Evolutionary conservation across 176 grass and related monocot genomes (phyloP), one percentile per base, ranked within the genome.

Genomic region (Triticum monococcum): DNA sequence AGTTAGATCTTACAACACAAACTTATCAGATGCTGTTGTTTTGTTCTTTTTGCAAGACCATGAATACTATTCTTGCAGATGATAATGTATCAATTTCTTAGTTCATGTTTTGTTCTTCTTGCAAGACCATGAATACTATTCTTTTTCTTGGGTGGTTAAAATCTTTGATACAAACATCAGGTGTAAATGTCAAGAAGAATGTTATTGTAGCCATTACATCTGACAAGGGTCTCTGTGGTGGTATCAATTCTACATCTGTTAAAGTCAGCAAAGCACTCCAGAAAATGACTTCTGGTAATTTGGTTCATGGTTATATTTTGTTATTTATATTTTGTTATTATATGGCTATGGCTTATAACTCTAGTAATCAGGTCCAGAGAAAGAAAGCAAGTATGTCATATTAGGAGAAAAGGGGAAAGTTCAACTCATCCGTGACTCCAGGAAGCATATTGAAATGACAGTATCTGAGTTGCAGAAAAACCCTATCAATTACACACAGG

Each of bases 341-440:
- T 22, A 25, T 59, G 66, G 36, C 82, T 65, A 66, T 8, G 59
- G 75, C 56, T 72, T 79, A 65, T 22, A 24, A 11, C 68, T 28
- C 5, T 59, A 76, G 25, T 64, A 59, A 62, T 86, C 88, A 98
- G 96, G 93, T 86, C 88, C 91, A 43, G 96, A 98, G 67, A 95
- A 98, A 80, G 91, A 94, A 83, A 94, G 84, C 12, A 95, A 95
- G 83, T 98, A 85, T 86, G 90, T 98, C 54, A 67, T 98, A 86
- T 80, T 98, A 83, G 96, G 96, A 86, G 96, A 98, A 85, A 98
- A 98, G 35, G 96, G 96, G 11, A 98, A 95, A 82, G 96, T 94
- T 89, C 93, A 95, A 77, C 64, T 98, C 78, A 17, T 95, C 40
- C 93, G 96, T 72, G 96, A 95, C 83, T 98, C 90, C 31, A 98